phyloP scores from a whole-genome alignment of 2,329 filamentous ascomycete genomes.

The Diaporthe humulicola region DNA sequence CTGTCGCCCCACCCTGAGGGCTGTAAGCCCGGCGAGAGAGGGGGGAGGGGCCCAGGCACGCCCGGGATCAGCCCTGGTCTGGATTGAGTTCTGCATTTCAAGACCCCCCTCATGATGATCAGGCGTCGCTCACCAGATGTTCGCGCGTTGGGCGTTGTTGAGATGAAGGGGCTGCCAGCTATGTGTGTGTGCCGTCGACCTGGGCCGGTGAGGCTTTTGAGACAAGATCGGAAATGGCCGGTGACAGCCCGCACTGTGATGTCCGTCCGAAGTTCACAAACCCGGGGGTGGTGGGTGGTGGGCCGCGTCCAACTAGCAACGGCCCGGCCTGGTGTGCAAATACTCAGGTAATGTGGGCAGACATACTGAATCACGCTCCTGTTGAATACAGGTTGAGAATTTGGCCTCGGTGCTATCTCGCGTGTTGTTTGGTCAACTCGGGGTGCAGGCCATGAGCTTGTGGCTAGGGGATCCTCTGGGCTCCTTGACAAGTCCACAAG shows the following conservation, averaged over 20 bases:
- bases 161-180: background rate
- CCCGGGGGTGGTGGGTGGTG: background rate
- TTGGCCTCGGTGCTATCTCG: background rate
- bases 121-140: slow-evolving; percentile 24
- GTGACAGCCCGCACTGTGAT: background rate
- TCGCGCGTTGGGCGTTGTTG: slow-evolving; percentile 2
- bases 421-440: background rate
- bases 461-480: background rate
- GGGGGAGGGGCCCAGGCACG: background rate
- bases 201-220: slow-evolving; percentile 12
- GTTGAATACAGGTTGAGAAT: background rate
- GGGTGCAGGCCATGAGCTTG: background rate
- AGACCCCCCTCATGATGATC: slow-evolving; percentile 30
- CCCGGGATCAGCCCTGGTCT: slow-evolving; percentile 32
- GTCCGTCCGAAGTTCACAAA: background rate
- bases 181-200: background rate
- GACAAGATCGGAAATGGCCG: slow-evolving; percentile 16
- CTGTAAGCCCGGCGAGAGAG: slow-evolving; percentile 3
- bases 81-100: slow-evolving; percentile 29
- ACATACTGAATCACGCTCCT: background rate
- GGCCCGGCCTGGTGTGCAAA: background rate
- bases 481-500: background rate
- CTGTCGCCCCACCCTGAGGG: slow-evolving; percentile 34
- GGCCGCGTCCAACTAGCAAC: slow-evolving; percentile 15
- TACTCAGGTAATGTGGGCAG: background rate